These are phyloP conservation scores for Monosporascus sp. DNA, from an alignment of 2,329 filamentous ascomycete genomes.

Conservation along the genomic window DNA sequence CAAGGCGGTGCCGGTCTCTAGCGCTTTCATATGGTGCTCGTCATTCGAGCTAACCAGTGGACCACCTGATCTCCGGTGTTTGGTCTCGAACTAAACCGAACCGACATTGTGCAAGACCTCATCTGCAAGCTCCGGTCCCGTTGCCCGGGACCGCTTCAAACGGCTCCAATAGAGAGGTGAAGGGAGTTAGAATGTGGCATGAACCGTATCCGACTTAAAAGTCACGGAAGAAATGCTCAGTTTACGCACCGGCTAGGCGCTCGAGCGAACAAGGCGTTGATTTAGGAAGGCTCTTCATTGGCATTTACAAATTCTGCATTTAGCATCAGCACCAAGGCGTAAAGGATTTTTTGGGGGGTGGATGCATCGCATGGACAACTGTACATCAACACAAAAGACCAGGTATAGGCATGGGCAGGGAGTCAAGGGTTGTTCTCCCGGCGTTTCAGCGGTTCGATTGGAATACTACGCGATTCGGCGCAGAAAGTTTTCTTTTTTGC, in stretches of 20 bases:
- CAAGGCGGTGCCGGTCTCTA: neutral
- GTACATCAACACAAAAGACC: neutral
- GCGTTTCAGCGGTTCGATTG: neutral
- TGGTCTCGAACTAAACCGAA: no score
- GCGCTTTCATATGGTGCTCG: neutral
- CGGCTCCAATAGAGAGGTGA: no score
- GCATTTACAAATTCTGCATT: constrained; percentile 6
- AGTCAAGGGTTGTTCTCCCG: neutral
- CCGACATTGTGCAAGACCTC: no score
- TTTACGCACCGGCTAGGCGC: neutral
- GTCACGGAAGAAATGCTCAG: neutral
- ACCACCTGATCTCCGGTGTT: no score
- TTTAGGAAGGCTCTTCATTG: neutral
- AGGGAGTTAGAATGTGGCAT: neutral
- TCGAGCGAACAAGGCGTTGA: neutral
- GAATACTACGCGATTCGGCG: neutral
- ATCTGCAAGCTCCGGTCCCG: no score
- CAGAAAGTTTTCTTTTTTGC: neutral
- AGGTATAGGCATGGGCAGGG: neutral
- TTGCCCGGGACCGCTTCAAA: no score
- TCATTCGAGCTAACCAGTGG: no score
- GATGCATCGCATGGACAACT: neutral
- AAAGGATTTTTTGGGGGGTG: neutral
- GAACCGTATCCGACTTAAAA: neutral
- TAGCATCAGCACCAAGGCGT: neutral